phyloP scores from a whole-genome alignment of 371 early-diverging fungal genomes.

The Syncephalastrum contaminatum region DNA sequence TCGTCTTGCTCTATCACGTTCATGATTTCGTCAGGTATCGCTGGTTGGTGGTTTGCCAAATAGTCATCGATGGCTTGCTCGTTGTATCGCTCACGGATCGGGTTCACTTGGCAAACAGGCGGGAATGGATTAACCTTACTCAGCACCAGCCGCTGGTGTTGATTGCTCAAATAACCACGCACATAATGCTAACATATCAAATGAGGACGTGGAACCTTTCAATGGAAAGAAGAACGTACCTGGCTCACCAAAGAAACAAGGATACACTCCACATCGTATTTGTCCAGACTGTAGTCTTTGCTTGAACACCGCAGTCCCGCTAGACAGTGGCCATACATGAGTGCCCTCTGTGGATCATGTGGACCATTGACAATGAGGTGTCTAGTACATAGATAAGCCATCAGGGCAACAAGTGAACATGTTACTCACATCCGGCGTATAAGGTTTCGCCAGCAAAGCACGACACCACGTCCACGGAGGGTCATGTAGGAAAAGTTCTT shows the following conservation, averaged over 20 bases:
- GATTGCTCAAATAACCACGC: conserved; percentile 86
- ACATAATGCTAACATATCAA: conserved; percentile 63
- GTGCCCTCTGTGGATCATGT: no score
- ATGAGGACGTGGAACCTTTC: not conserved
- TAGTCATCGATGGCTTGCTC: conserved; percentile 14
- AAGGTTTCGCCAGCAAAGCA: conserved; percentile 42
- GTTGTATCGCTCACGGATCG: conserved; percentile 16
- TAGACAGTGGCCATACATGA: conserved; percentile 12
- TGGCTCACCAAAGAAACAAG: conserved; percentile 47
- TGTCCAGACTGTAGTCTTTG: conserved; percentile 18
- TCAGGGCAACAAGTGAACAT: not conserved
- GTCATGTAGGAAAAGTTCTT: conserved; percentile 26
- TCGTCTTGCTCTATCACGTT: conserved; percentile 7
- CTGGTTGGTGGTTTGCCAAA: conserved; percentile 8
- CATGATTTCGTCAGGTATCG: conserved; percentile 8
- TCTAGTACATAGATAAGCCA: not conserved
- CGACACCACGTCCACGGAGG: conserved; percentile 34
- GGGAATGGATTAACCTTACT: conserved; percentile 83
- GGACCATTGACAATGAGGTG: no score
- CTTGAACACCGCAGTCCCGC: conserved; percentile 24
- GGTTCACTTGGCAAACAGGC: conserved; percentile 19
- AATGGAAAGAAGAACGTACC: conserved; percentile 17
- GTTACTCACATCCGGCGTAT: conserved; percentile 32
- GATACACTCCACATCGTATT: conserved; percentile 34
- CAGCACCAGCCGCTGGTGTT: conserved; percentile 73